phyloP scores from a whole-genome alignment of 2,329 filamentous ascomycete genomes.

The Cyclaneusma minus region DNA sequence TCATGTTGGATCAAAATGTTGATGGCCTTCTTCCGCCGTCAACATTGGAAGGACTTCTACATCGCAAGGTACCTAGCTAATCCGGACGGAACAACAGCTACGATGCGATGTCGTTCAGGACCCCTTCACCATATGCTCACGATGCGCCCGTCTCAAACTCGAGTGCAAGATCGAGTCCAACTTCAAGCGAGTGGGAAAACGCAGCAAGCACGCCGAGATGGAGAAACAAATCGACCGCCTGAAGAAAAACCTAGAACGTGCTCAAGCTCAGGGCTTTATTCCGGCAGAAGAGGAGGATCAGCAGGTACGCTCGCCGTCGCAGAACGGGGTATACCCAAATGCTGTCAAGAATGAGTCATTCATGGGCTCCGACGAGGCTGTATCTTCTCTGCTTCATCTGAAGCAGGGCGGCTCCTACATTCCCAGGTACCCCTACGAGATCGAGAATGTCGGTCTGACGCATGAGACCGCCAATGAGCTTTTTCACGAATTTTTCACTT shows the following conservation, averaged over 20 bases:
- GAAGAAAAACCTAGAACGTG: conserved; percentile 43
- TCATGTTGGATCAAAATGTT: conserved; percentile 12
- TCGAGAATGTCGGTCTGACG: conserved; percentile 48
- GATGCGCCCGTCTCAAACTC: conserved; percentile 66
- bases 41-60: conserved; percentile 1
- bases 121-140: conserved; percentile 61
- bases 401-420: conserved; percentile 44
- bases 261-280: conserved; percentile 41
- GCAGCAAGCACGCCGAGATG: conserved; percentile 74
- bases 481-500: conserved; percentile 60
- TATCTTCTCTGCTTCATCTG: conserved; percentile 49
- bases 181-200: conserved; percentile 73
- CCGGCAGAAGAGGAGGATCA: conserved; percentile 39
- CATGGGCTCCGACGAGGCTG: conserved; percentile 54
- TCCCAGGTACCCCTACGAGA: conserved; percentile 19
- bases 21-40: background rate
- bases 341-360: conserved; percentile 43
- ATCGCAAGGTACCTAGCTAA: conserved; percentile 1
- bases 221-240: conserved; percentile 64
- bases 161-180: conserved; percentile 78
- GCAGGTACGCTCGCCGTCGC: conserved; percentile 40
- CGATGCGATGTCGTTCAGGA: conserved; percentile 75
- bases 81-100: conserved; percentile 31
- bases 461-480: conserved; percentile 47
- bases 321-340: conserved; percentile 40